These are phyloP conservation scores for Phytophthora macrochlamydospora DNA, from an alignment of 352 stramenopile genomes.

Conservation along the genomic window DNA sequence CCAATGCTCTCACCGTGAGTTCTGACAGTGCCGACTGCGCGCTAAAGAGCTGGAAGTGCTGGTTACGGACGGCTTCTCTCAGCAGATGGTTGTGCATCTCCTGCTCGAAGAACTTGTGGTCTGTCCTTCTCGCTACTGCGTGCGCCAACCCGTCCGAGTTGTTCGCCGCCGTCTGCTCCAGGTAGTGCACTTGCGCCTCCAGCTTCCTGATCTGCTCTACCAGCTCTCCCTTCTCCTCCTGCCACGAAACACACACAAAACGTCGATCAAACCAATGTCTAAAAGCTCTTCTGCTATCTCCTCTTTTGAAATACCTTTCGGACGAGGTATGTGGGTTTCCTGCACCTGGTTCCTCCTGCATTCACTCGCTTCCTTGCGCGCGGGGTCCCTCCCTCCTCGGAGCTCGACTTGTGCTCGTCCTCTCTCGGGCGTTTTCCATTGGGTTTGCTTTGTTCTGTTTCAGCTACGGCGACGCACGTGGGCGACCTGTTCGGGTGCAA, in stretches of 20 bases:
- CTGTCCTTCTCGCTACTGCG: conserved; percentile 17
- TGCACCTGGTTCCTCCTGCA: conserved; percentile 15
- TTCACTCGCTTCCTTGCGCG: conserved; percentile 31
- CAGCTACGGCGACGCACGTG: conserved; percentile 15
- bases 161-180: conserved; percentile 24
- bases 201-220: conserved; percentile 43
- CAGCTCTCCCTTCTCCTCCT: conserved; percentile 51
- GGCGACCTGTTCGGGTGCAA: conserved; percentile 17
- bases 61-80: conserved; percentile 49
- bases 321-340: conserved; percentile 56
- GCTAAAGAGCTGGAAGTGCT: conserved; percentile 49
- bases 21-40: conserved; percentile 54
- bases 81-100: conserved; percentile 53
- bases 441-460: no score
- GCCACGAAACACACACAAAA: background rate
- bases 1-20: conserved; percentile 26
- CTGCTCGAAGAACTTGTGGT: conserved; percentile 37
- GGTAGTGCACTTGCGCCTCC: conserved; percentile 41
- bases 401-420: conserved; percentile 19
- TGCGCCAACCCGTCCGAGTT: conserved; percentile 23
- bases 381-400: conserved; percentile 14
- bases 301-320: conserved; percentile 32
- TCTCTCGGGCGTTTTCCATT: no score
- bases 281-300: background rate
- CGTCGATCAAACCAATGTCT: background rate